Conservation (phyloP, 2,329 filamentous ascomycete genomes). For the Macrophomina phaseolina region DNA sequence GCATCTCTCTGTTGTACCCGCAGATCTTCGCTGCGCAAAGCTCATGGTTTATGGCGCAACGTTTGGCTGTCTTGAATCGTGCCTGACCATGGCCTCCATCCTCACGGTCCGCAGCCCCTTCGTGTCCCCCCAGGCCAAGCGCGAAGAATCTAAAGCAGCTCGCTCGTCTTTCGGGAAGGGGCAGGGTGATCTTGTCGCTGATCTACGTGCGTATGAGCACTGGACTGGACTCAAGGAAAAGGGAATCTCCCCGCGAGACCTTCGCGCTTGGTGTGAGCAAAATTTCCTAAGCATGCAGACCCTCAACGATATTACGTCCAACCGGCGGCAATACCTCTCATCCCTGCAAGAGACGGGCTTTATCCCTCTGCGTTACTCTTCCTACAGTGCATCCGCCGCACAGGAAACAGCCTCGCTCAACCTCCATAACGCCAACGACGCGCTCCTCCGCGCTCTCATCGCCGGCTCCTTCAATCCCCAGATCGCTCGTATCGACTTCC, state of each 20-base stretch:
- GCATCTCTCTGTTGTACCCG: slow-evolving; percentile 93
- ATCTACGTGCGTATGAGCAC: slow-evolving; percentile 80
- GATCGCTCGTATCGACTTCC: slow-evolving; percentile 88
- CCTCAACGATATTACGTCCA: slow-evolving; percentile 85
- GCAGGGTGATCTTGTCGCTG: slow-evolving; percentile 88
- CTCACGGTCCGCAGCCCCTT: slow-evolving; percentile 91
- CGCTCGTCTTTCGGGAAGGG: slow-evolving; percentile 71
- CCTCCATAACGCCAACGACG: slow-evolving; percentile 54
- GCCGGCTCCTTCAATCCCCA: slow-evolving; percentile 70
- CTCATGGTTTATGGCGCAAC: slow-evolving; percentile 94
- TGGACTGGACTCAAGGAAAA: slow-evolving; percentile 74
- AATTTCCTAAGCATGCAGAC: slow-evolving; percentile 86
- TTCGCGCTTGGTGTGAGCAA: slow-evolving; percentile 79
- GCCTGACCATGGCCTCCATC: slow-evolving; percentile 86
- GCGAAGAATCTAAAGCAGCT: slow-evolving; percentile 80
- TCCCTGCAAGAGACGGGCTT: slow-evolving; percentile 88
- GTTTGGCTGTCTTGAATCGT: slow-evolving; percentile 89
- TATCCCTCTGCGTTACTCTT: slow-evolving; percentile 55
- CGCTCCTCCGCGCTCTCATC: slow-evolving; percentile 55
- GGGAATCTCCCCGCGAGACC: slow-evolving; percentile 61
- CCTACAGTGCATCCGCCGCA: slow-evolving; percentile 35
- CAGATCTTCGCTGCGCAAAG: slow-evolving; percentile 90
- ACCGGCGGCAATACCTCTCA: slow-evolving; percentile 82
- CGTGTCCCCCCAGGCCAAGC: slow-evolving; percentile 78
- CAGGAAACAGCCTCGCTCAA: slow-evolving; percentile 45